phyloP scores from a whole-genome alignment of 176 grass and related monocot species.

The Miscanthus lutarioriparius region DNA sequence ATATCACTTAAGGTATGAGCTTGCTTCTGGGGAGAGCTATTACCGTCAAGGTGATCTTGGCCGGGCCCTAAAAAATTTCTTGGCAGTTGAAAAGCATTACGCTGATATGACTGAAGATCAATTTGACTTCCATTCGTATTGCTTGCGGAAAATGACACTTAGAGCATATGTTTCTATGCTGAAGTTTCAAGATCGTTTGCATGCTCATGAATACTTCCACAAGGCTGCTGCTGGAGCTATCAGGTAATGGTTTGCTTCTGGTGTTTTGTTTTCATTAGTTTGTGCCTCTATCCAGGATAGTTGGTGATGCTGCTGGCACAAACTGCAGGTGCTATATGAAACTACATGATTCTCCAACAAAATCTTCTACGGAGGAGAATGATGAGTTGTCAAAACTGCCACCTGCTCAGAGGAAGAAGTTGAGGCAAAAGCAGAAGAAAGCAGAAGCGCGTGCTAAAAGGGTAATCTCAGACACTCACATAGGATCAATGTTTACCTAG shows the following conservation, averaged over 20 bases:
- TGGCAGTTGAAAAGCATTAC: conserved; percentile 96
- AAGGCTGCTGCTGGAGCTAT: conserved; percentile 97
- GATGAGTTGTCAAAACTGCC: conserved; percentile 92
- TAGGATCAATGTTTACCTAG: conserved; percentile 17
- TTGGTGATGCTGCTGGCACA: conserved; percentile 30
- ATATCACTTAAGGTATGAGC: conserved; percentile 82
- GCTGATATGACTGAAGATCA: conserved; percentile 98
- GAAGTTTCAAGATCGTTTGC: conserved; percentile 93
- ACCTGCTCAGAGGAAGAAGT: conserved; percentile 93
- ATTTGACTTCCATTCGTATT: conserved; percentile 99
- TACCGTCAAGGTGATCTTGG: conserved; percentile 95
- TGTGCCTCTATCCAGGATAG: conserved; percentile 9
- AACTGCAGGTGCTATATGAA: conserved; percentile 91
- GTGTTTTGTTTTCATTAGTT: conserved; percentile 31
- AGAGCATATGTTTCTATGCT: conserved; percentile 95
- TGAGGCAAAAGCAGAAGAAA: conserved; percentile 98
- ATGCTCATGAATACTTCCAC: conserved; percentile 97
- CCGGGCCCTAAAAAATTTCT: conserved; percentile 87
- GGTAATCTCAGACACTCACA: conserved; percentile 49
- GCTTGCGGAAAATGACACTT: conserved; percentile 98
- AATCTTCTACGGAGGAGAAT: conserved; percentile 67
- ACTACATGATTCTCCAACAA: conserved; percentile 89
- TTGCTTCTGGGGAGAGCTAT: conserved; percentile 97
- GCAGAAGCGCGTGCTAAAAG: conserved; percentile 97
- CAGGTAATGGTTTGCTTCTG: conserved; percentile 49